These are phyloP conservation scores for Dictyostelium intermedium DNA, from an alignment of 78 protist species.

Conservation along the genomic window DNA sequence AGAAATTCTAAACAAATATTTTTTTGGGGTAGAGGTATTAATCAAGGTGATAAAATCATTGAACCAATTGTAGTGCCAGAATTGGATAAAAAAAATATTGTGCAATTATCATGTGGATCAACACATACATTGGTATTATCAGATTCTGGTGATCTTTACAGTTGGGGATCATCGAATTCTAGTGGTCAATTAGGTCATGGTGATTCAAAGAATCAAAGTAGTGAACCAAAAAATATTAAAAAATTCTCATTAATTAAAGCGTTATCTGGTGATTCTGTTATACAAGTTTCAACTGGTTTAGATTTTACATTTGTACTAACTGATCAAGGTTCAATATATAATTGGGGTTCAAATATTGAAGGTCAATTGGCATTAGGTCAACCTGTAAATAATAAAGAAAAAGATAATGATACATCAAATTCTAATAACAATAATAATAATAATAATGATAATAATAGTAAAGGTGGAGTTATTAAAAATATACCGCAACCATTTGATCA, in stretches of 20 bases:
- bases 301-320: conserved; percentile 44
- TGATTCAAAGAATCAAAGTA: conserved; percentile 4
- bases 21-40: not conserved
- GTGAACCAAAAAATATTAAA: not conserved
- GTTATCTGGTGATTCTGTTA: not conserved
- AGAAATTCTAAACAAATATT: not conserved
- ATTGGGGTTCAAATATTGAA: conserved; percentile 35
- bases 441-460: not conserved
- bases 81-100: not conserved
- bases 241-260: conserved; percentile 65
- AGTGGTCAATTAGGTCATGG: conserved; percentile 81
- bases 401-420: not conserved
- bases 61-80: not conserved
- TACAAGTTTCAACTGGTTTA: conserved; percentile 22
- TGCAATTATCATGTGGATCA: conserved; percentile 30
- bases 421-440: not conserved
- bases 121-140: conserved; percentile 4
- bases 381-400: not conserved
- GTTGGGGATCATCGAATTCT: conserved; percentile 69
- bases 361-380: conserved; percentile 46
- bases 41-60: not conserved
- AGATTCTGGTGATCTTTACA: conserved; percentile 52
- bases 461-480: not conserved
- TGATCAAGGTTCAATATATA: conserved; percentile 38
- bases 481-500: not conserved